These are phyloP conservation scores for Trypanosomatidae sp. DNA, from an alignment of 208 protist genomes.

Conservation along the genomic window DNA sequence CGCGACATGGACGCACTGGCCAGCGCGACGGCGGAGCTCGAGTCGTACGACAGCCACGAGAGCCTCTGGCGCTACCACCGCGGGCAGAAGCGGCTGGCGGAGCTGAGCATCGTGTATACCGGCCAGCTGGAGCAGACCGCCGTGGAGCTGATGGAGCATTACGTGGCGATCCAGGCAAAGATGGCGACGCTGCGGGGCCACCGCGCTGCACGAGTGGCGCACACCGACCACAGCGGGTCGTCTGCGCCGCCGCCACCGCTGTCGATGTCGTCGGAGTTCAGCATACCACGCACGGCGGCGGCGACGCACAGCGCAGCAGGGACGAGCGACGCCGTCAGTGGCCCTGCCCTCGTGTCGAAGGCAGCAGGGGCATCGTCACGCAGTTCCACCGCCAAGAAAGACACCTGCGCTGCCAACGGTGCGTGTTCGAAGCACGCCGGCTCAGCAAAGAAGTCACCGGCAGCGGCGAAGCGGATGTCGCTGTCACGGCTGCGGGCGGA, in stretches of 20 bases:
- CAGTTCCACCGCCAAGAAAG: no score
- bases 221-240: constrained; percentile 18
- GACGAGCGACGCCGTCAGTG: neutral
- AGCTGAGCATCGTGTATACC: constrained; percentile 24
- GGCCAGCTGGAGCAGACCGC: constrained; percentile 33
- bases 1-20: constrained; percentile 16
- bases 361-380: no score
- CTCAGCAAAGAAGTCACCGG: no score
- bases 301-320: neutral
- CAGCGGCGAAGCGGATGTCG: constrained; percentile 13
- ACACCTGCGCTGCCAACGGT: no score
- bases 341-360: no score
- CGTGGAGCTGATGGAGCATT: constrained; percentile 50
- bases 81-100: constrained; percentile 14
- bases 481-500: constrained; percentile 11
- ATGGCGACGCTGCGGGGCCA: constrained; percentile 45
- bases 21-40: constrained; percentile 5
- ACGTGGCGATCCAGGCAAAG: constrained; percentile 56
- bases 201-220: constrained; percentile 32
- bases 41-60: constrained; percentile 31
- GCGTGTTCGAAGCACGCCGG: no score
- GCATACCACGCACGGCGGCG: constrained; percentile 1
- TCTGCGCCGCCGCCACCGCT: constrained; percentile 3
- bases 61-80: constrained; percentile 21
- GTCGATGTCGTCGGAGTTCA: constrained; percentile 15